Base-by-base conservation (phyloP, 116 monocot genomes). In the Iris pallida region DNA sequence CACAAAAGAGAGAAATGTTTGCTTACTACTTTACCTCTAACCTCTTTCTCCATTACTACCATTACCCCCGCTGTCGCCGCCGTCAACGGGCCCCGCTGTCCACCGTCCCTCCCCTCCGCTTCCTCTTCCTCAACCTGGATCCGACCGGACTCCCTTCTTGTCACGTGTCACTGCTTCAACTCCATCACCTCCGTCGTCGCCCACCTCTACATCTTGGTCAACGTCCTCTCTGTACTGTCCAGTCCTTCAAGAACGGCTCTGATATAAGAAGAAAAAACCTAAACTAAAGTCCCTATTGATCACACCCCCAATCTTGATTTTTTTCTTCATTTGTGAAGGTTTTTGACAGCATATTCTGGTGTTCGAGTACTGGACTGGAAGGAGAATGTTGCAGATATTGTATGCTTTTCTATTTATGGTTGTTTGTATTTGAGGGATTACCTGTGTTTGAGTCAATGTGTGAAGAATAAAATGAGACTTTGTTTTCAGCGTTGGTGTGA, bases 301-400 rank as follows among this genome's bases (percentile, higher is more conserved):
- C 10, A 41, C 74, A 30, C 30, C 13, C n/a, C n/a, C n/a, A n/a
- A n/a, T n/a, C n/a, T n/a, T n/a, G n/a, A n/a, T n/a, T 2, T 47
- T 14, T 20, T 61, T 57, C 48, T 78, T 75, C 16, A 13, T 55
- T 68, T 55, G 10, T 47, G 20, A 51, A 98, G 98, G 76, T 98
- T 9, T n/a, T 93, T 57, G 98, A 80, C 1, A 93, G 98, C 20
- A 79, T 98, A 18, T 93, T 93, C 63, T 78, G 98, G 15, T 98
- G 15, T 68, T 98, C 55, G 87, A 98, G 55, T 90, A 90, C 63
- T 98, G 93, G 98, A 82, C 57, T 61, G 85, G 83, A 9, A 84
- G 93, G 57, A 88, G 93, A 41, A 90, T 98, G 90, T 80, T 98
- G 66, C 98, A 98, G 64, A 98, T 98, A 46, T n/a, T n/a, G 98